These are phyloP conservation scores for Colletotrichum noveboracense DNA, from an alignment of 2,329 filamentous ascomycete genomes.

Conservation along the genomic window DNA sequence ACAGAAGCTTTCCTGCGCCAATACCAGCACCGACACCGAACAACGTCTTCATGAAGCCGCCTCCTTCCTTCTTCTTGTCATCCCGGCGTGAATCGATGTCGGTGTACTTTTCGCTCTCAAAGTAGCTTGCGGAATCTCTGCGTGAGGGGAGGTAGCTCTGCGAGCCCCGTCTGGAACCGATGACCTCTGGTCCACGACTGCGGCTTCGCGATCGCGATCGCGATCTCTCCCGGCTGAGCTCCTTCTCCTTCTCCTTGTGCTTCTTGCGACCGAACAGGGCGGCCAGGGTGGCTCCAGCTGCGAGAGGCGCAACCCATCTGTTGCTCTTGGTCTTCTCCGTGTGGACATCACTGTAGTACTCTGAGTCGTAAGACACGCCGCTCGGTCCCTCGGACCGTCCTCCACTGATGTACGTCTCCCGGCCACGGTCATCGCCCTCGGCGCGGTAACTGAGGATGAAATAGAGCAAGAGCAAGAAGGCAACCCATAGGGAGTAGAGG, in stretches of 20 bases:
- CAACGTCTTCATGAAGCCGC: conserved; percentile 66
- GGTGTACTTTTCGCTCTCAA: conserved; percentile 69
- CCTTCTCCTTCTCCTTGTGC: conserved; percentile 41
- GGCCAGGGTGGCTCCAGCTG: conserved; percentile 55
- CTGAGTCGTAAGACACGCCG: conserved; percentile 42
- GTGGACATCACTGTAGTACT: conserved; percentile 44
- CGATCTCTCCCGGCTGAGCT: conserved; percentile 43
- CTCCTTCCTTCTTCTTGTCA: conserved; percentile 41
- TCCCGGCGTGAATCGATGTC: conserved; percentile 43
- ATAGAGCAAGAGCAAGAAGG: conserved; percentile 74
- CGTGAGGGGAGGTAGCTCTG: conserved; percentile 63
- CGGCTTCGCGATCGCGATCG: conserved; percentile 40
- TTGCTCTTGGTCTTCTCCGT: conserved; percentile 38
- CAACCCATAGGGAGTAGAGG: conserved; percentile 80
- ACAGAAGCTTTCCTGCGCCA: conserved; percentile 67
- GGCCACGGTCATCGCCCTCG: conserved; percentile 57
- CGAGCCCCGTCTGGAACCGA: conserved; percentile 58
- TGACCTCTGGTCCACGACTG: conserved; percentile 50
- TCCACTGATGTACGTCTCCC: conserved; percentile 61
- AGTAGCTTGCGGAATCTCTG: conserved; percentile 61
- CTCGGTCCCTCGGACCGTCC: conserved; percentile 59
- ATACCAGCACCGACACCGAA: conserved; percentile 65
- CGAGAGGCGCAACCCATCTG: conserved; percentile 58
- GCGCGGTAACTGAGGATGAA: conserved; percentile 80
- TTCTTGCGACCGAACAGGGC: conserved; percentile 52